Percentiles rank a stretch among this genome's conserved stretches.
These are phyloP conservation scores for Ormosia semicastrata DNA, from an alignment of 306 rosid genomes.

Conservation along the genomic window DNA sequence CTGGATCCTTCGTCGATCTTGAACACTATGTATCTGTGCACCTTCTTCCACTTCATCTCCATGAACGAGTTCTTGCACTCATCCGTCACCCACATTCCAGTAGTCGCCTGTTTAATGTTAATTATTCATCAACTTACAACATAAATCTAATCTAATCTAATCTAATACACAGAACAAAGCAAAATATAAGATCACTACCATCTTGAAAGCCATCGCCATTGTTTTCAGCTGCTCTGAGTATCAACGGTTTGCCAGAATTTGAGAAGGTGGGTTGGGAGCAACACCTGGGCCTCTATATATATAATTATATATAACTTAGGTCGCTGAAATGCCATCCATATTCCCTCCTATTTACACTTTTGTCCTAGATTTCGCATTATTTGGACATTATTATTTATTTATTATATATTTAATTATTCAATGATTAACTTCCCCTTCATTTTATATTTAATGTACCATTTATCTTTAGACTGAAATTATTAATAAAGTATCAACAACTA, in stretches of 20 bases:
- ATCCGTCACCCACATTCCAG: slow-evolving; percentile 99
- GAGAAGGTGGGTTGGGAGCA: not conserved
- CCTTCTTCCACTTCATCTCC: slow-evolving; percentile 99
- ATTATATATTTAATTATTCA: not conserved
- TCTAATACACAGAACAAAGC: not conserved
- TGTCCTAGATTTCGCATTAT: slow-evolving; percentile 1
- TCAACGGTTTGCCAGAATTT: not conserved
- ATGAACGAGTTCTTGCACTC: slow-evolving; percentile 96
- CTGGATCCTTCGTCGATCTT: slow-evolving; percentile 90
- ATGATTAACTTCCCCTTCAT: no score
- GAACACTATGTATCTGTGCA: slow-evolving; percentile 84
- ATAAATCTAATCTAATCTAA: not conserved
- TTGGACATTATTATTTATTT: no score
- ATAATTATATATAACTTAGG: not conserved
- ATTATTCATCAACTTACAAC: not conserved
- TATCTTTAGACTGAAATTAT: no score
- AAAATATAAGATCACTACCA: slow-evolving; percentile 46
- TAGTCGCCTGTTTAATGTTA: slow-evolving; percentile 63
- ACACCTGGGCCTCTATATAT: slow-evolving; percentile 30
- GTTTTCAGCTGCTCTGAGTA: slow-evolving; percentile 25
- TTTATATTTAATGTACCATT: no score
- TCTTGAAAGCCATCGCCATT: slow-evolving; percentile 99
- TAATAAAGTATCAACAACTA: no score
- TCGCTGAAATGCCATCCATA: not conserved
- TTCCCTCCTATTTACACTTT: slow-evolving; percentile 29